phyloP scores from a whole-genome alignment of 805 yeast genomes.

The Lipomyces oligophaga region DNA sequence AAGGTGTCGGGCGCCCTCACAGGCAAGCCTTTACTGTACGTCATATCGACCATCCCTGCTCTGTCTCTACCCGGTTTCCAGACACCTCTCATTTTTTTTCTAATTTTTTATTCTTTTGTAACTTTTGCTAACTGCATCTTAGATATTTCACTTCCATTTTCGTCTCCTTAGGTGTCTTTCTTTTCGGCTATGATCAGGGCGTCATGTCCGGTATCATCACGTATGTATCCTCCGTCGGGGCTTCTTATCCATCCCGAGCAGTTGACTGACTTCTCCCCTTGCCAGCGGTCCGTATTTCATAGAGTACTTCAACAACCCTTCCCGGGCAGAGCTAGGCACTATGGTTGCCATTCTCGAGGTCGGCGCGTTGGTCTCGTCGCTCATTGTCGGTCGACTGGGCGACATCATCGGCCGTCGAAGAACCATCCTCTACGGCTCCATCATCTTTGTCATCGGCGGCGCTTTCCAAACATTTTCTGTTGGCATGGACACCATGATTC shows the following conservation, averaged over 20 bases:
- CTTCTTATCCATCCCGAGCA: background rate
- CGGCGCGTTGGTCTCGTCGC: constrained; percentile 73
- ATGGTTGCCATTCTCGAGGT: constrained; percentile 85
- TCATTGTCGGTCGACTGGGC: constrained; percentile 72
- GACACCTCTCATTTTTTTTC: too few relatives aligned
- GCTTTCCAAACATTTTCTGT: constrained; percentile 60
- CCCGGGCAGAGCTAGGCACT: constrained; percentile 71
- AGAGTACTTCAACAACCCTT: constrained; percentile 66
- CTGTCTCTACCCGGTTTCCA: background rate
- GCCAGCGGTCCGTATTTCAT: constrained; percentile 56
- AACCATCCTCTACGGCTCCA: constrained; percentile 76
- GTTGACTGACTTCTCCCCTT: background rate
- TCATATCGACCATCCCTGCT: constrained; percentile 38
- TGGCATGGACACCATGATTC: constrained; percentile 53
- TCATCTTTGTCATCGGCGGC: constrained; percentile 76
- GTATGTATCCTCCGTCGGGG: constrained; percentile 1
- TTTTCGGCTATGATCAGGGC: constrained; percentile 84
- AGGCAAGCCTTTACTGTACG: constrained; percentile 28
- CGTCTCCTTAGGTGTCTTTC: constrained; percentile 50
- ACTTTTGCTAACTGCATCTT: background rate
- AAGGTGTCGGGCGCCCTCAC: constrained; percentile 17
- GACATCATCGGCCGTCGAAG: constrained; percentile 75
- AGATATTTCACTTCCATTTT: constrained; percentile 43
- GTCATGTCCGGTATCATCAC: constrained; percentile 85
- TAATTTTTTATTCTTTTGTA: too few relatives aligned